Percentiles rank a stretch among this genome's conserved stretches.
Conservation (phyloP, 169 alveolate species). For the Cryptosporidium viatorum region DNA sequence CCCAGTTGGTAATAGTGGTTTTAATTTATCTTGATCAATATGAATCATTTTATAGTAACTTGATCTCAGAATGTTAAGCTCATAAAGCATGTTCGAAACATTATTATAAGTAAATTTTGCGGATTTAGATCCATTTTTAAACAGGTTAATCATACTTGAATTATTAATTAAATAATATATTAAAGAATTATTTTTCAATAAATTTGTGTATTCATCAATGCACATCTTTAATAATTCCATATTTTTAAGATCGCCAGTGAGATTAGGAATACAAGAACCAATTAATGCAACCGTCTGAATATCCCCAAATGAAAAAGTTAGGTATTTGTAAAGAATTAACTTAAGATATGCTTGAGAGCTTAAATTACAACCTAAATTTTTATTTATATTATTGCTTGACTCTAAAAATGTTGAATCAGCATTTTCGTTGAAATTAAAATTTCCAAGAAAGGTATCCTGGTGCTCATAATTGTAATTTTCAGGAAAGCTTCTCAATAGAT, state of each 20-base stretch:
- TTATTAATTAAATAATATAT: conserved; percentile 13
- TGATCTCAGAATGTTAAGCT: conserved; percentile 29
- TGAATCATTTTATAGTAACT: conserved; percentile 5
- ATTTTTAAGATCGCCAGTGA: neutral
- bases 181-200: conserved; percentile 17
- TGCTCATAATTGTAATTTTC: neutral
- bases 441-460: neutral
- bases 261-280: conserved; percentile 15
- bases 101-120: neutral
- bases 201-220: conserved; percentile 26
- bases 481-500: neutral
- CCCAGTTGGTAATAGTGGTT: conserved; percentile 33
- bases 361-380: neutral
- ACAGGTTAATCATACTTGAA: neutral
- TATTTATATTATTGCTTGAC: neutral
- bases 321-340: conserved; percentile 7
- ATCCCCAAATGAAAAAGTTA: conserved; percentile 53
- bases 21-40: neutral
- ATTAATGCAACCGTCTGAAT: conserved; percentile 58
- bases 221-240: conserved; percentile 13
- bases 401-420: neutral
- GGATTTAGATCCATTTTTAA: conserved; percentile 1
- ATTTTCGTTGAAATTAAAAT: neutral
- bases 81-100: conserved; percentile 14
- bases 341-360: neutral